These are phyloP conservation scores for Alternaria sp. DNA, from an alignment of 2,329 filamentous ascomycete species.

Conservation along the genomic window DNA sequence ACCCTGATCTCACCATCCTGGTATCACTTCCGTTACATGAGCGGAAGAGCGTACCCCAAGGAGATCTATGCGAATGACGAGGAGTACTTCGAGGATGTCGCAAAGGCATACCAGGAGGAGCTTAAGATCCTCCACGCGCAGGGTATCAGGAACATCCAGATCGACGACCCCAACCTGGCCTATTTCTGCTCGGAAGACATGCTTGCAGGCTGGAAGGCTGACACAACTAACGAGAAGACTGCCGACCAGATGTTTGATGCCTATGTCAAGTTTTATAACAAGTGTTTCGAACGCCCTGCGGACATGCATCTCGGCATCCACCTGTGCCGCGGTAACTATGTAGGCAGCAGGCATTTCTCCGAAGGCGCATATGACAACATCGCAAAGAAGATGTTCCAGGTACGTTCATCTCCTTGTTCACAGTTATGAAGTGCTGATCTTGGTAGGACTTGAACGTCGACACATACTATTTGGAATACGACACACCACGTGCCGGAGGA, in stretches of 20 bases:
- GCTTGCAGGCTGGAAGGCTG: conserved; percentile 56
- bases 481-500: conserved; percentile 56
- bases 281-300: conserved; percentile 66
- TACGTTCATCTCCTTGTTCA: conserved; percentile 4
- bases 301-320: conserved; percentile 81
- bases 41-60: conserved; percentile 55
- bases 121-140: conserved; percentile 54
- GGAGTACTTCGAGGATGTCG: conserved; percentile 56
- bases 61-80: conserved; percentile 55
- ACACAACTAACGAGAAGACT: conserved; percentile 70
- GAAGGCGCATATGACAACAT: conserved; percentile 57
- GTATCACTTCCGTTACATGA: conserved; percentile 71
- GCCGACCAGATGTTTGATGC: conserved; percentile 75
- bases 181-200: conserved; percentile 49
- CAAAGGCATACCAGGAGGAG: conserved; percentile 55
- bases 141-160: conserved; percentile 56
- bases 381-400: conserved; percentile 51
- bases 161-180: conserved; percentile 57
- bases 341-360: conserved; percentile 55
- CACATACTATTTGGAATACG: conserved; percentile 54
- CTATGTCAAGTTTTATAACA: conserved; percentile 80
- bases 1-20: conserved; percentile 71
- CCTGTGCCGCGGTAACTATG: conserved; percentile 65
- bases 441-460: conserved; percentile 46
- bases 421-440: conserved; percentile 1